Percentiles rank a stretch among this genome's conserved stretches.
phyloP scores from a whole-genome alignment of 2,329 filamentous ascomycete genomes.

The Shiraia bambusicola region DNA sequence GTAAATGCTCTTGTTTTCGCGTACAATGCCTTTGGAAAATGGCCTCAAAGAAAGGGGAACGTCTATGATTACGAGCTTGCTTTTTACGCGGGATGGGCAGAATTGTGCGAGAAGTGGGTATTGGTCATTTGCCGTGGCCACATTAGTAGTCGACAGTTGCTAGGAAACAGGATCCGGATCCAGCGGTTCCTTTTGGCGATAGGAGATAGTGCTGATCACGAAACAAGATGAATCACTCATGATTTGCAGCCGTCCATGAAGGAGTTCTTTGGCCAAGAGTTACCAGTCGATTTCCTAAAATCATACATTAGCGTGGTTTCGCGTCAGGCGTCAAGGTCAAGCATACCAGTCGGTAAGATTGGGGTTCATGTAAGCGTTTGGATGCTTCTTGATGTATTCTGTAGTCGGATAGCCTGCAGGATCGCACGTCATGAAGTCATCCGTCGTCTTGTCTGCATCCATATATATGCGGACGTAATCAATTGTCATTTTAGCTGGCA shows the following conservation, averaged over 20 bases:
- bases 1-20: slow-evolving; percentile 22
- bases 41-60: slow-evolving; percentile 12
- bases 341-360: slow-evolving; percentile 66
- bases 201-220: slow-evolving; percentile 6
- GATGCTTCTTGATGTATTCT: slow-evolving; percentile 64
- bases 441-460: slow-evolving; percentile 55
- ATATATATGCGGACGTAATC: slow-evolving; percentile 74
- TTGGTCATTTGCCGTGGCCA: slow-evolving; percentile 32
- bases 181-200: slow-evolving; percentile 18
- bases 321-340: neutral
- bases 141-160: slow-evolving; percentile 23
- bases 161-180: slow-evolving; percentile 19
- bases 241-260: slow-evolving; percentile 58
- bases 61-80: slow-evolving; percentile 34
- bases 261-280: slow-evolving; percentile 62
- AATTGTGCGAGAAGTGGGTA: slow-evolving; percentile 14
- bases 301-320: slow-evolving; percentile 11
- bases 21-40: slow-evolving; percentile 18
- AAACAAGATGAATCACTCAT: slow-evolving; percentile 9
- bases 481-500: slow-evolving; percentile 67
- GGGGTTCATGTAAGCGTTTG: slow-evolving; percentile 61
- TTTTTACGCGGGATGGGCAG: slow-evolving; percentile 27
- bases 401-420: slow-evolving; percentile 68
- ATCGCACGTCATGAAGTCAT: slow-evolving; percentile 61
- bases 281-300: slow-evolving; percentile 52